Conservation (phyloP, 192 early-diverging fungal genomes). For the Entomortierella lignicola region DNA sequence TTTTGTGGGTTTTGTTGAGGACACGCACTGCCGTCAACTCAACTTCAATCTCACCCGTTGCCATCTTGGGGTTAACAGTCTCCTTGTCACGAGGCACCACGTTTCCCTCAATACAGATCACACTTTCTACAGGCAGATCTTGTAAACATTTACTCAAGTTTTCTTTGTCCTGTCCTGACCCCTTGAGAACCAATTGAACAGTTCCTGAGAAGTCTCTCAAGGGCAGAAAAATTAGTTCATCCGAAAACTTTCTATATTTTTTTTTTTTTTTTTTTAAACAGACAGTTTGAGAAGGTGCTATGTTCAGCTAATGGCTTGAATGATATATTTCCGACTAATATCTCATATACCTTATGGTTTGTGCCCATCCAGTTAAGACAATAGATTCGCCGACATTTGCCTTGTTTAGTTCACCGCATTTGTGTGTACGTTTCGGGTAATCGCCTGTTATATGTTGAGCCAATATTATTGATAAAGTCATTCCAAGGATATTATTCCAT, state of each 20-base stretch:
- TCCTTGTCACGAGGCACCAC: conserved; percentile 68
- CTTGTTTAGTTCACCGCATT: conserved; percentile 76
- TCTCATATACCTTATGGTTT: conserved; percentile 65
- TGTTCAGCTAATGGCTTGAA: too few relatives aligned
- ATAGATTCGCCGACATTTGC: conserved; percentile 72
- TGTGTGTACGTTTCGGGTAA: conserved; percentile 75
- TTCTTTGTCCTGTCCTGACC: conserved; percentile 8
- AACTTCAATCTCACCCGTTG: conserved; percentile 80
- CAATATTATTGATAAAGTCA: too few relatives aligned
- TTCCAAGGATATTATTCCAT: not conserved
- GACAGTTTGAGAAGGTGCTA: too few relatives aligned
- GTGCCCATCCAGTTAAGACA: conserved; percentile 83
- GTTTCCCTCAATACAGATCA: conserved; percentile 75
- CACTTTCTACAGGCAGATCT: conserved; percentile 74
- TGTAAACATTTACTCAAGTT: conserved; percentile 56
- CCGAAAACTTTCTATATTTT: conserved; percentile 72
- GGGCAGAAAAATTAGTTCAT: conserved; percentile 79
- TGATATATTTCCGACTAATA: too few relatives aligned
- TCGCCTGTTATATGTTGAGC: conserved; percentile 9
- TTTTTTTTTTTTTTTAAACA: too few relatives aligned
- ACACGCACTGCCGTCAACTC: conserved; percentile 66
- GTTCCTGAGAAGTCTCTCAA: conserved; percentile 82
- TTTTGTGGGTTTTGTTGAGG: conserved; percentile 74
- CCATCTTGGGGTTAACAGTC: conserved; percentile 57
- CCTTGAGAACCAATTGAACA: conserved; percentile 76